phyloP scores from a whole-genome alignment of 2,329 filamentous ascomycete species.

The Sarocladium oryzae region DNA sequence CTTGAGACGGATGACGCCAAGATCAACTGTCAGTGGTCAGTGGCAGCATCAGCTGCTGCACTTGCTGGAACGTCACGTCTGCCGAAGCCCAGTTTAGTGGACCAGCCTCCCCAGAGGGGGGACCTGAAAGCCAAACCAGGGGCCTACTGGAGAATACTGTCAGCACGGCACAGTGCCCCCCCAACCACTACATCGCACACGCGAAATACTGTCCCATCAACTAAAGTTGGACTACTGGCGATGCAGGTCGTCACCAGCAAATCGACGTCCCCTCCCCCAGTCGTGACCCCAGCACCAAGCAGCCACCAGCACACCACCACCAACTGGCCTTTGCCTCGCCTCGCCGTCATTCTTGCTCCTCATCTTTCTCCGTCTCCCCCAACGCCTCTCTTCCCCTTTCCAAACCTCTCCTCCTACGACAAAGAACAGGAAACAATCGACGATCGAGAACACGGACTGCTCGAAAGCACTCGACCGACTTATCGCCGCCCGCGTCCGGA shows the following conservation, averaged over 20 bases:
- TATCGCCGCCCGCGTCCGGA: conserved; percentile 2
- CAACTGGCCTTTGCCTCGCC: conserved; percentile 3
- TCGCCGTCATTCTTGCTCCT: conserved; percentile 9
- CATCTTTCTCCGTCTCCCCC: not conserved
- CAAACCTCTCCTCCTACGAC: not conserved
- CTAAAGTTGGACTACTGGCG: not conserved
- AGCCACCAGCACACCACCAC: not conserved
- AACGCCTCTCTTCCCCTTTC: not conserved
- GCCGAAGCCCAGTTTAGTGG: no score
- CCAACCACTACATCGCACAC: no score
- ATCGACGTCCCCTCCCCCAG: not conserved
- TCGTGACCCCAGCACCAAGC: not conserved
- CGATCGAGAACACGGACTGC: not conserved
- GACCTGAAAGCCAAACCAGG: no score
- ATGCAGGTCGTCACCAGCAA: no score
- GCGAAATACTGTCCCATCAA: no score
- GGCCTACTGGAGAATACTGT: no score
- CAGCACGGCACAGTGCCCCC: no score
- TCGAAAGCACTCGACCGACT: not conserved
- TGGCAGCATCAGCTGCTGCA: no score
- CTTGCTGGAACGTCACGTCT: no score
- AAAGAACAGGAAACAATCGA: not conserved
- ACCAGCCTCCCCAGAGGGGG: no score
- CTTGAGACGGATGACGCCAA: not conserved
- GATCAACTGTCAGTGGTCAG: no score